Base-by-base conservation (phyloP, 371 early-diverging fungal species). In the Apophysomyces elegans region DNA sequence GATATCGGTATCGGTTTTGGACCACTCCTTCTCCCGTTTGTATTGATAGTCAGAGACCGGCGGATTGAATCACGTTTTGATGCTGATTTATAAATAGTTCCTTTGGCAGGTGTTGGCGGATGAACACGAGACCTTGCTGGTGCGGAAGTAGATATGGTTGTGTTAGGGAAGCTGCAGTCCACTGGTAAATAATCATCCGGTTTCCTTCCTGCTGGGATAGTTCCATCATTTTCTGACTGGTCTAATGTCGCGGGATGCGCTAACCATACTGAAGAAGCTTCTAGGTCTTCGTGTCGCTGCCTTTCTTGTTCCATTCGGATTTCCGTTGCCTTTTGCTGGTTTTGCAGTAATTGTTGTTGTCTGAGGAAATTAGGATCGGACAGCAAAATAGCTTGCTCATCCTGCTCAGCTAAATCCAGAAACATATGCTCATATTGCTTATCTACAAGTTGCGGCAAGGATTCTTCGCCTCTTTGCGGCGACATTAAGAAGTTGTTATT, bases 321-420 rank as follows among this genome's bases (percentile, higher is more conserved):
- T 35, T 67, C 58, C 68, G 56, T 68, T 43, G 41, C 60, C 37
- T 58, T 63, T 44, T 71, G 60, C 39, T 67, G 67, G 26, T 73
- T 67, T 59, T 73, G 74, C 46, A 69, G 32, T n/a, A 69, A 61
- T 45, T 73, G 74, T 35, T 73, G 74, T 37, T 73, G 74, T 36
- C 64, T 54, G 18, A 70, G 26, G 63, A 69, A 73, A 13, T 64
- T 67, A 11, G 74, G 74, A 38, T 73, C 74, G 18, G 69, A 69
- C 59, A 73, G 38, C 56, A 73, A 62, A 59, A 73, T 73, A 32
- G 69, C 74, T 46, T 73, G 73, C 36, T 73, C 64, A 5, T 64
- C 66, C 46, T 62, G 66, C 3, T 70, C 70, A 14, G 46, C 45
- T 21, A 70, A 60, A 13, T 58, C 36, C 21, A 56, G 21, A 14